A percentile compares a stretch with the other conserved stretches of the same genome.
phyloP scores from a whole-genome alignment of 1,139 yeast species.

The Yamadazyma taylorii region DNA sequence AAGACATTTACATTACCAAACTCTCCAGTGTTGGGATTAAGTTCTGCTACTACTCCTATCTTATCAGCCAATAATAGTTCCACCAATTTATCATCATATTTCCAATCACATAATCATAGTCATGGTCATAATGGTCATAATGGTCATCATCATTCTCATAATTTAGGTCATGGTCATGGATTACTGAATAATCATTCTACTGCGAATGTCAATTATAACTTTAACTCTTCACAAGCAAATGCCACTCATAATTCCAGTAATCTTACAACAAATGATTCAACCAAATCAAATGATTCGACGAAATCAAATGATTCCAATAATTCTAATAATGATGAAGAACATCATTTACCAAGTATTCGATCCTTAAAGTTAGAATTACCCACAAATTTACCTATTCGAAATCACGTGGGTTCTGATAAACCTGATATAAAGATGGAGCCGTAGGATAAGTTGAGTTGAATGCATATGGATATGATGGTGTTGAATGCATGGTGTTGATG shows the following conservation, averaged over 20 bases:
- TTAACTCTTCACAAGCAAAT: background rate
- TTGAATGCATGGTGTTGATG: no score
- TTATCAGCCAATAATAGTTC: constrained; percentile 46
- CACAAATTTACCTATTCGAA: constrained; percentile 29
- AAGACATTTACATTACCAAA: constrained; percentile 55
- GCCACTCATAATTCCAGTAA: background rate
- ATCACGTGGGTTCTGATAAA: constrained; percentile 8
- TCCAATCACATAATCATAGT: constrained; percentile 11
- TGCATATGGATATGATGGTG: no score
- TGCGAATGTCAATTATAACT: background rate
- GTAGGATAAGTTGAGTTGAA: background rate
- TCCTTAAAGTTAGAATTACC: constrained; percentile 53
- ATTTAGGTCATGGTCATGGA: constrained; percentile 23
- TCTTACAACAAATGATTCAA: constrained; percentile 30
- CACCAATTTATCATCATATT: constrained; percentile 36
- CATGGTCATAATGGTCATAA: constrained; percentile 2
- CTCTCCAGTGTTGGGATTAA: constrained; percentile 54
- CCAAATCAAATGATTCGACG: no score
- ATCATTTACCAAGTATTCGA: constrained; percentile 47
- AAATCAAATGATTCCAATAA: constrained; percentile 4
- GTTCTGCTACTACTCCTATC: constrained; percentile 44
- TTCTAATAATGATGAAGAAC: constrained; percentile 8
- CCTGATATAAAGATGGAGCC: constrained; percentile 3
- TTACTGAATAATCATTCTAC: constrained; percentile 29
- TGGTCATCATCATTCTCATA: constrained; percentile 3